Evolutionary conservation across 495 filamentous ascomycete genomes (phyloP).

Genomic region (Lasiosphaeria hispida): DNA sequence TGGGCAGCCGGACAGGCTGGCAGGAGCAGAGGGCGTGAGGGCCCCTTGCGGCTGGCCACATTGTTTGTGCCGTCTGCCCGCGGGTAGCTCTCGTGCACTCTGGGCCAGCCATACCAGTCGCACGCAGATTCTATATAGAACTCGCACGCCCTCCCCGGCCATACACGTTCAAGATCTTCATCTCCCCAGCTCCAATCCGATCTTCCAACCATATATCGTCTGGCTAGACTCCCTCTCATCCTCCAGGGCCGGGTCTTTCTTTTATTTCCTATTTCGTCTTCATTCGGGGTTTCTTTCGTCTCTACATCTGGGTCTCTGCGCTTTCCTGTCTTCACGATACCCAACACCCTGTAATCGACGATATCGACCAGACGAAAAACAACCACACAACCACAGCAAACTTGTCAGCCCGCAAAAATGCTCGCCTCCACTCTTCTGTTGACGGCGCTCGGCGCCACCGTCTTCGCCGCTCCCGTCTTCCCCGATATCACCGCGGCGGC

Average conservation of each 20-base stretch:
- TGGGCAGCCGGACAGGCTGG: neutral
- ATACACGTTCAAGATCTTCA: conserved; percentile 2
- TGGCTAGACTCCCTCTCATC: conserved; percentile 1
- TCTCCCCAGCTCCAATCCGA: conserved; percentile 12
- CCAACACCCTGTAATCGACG: neutral
- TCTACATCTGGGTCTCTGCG: conserved; percentile 27
- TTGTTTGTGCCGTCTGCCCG: conserved; percentile 6
- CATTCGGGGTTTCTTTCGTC: conserved; percentile 28
- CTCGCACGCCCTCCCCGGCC: conserved; percentile 4
- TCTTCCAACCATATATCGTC: conserved; percentile 17
- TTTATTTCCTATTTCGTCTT: conserved; percentile 28
- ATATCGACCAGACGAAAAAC: conserved; percentile 8
- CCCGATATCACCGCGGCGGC: conserved; percentile 37
- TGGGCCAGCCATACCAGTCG: conserved; percentile 2
- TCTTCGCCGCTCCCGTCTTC: conserved; percentile 47
- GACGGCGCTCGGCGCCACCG: conserved; percentile 46
- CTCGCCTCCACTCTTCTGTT: conserved; percentile 42
- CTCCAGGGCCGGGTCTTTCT: conserved; percentile 24
- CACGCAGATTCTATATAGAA: conserved; percentile 19
- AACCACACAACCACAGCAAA: neutral
- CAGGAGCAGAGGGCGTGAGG: neutral
- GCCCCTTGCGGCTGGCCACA: conserved; percentile 1
- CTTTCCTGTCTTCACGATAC: conserved; percentile 25
- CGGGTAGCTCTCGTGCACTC: conserved; percentile 5
- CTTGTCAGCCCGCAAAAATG: conserved; percentile 35